Evolutionary conservation across 2,329 filamentous ascomycete species (phyloP).

Genomic region (Podosphaera aphanis): DNA sequence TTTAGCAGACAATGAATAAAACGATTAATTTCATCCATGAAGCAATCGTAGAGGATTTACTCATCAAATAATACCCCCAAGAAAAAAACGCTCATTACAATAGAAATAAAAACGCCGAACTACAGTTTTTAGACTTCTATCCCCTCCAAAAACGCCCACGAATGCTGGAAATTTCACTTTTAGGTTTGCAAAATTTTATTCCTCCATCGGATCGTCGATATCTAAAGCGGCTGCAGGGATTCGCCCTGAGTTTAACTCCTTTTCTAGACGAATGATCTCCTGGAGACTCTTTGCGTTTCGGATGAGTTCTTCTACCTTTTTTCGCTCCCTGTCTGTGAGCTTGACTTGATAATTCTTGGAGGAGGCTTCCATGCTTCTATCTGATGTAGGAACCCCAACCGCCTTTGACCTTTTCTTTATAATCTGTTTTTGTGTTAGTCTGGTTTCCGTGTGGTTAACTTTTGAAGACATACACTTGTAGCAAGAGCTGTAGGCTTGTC

Average conservation of each 20-base stretch:
- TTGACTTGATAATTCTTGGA: conserved; percentile 54
- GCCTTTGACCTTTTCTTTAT: conserved; percentile 63
- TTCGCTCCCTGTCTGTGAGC: conserved; percentile 71
- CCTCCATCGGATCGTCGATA: conserved; percentile 32
- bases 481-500: conserved; percentile 63
- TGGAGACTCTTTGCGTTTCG: conserved; percentile 69
- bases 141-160: too few relatives aligned
- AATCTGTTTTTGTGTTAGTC: conserved; percentile 27
- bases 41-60: too few relatives aligned
- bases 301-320: conserved; percentile 66
- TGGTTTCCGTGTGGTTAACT: not conserved
- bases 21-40: too few relatives aligned
- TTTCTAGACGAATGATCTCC: conserved; percentile 77
- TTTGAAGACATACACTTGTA: conserved; percentile 29
- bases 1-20: too few relatives aligned
- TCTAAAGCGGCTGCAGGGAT: conserved; percentile 44
- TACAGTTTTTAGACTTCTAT: too few relatives aligned
- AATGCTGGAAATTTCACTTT: not conserved
- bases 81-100: too few relatives aligned
- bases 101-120: too few relatives aligned
- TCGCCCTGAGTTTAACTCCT: conserved; percentile 71
- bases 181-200: conserved; percentile 18
- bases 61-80: too few relatives aligned
- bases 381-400: conserved; percentile 32
- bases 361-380: conserved; percentile 17